phyloP scores from a whole-genome alignment of 2,329 filamentous ascomycete species.

The Clarireedia sp. region DNA sequence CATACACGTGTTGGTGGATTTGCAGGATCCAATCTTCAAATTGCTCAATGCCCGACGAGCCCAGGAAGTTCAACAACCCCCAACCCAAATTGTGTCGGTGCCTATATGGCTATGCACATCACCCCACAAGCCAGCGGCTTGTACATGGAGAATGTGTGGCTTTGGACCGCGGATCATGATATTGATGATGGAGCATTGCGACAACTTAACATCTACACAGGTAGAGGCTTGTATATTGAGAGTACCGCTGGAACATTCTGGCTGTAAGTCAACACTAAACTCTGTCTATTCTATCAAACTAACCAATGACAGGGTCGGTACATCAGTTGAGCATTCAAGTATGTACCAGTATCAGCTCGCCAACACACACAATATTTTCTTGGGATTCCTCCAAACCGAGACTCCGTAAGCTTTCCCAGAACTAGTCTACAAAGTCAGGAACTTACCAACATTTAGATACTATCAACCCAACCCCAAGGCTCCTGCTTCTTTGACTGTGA shows the following conservation, averaged over 20 bases:
- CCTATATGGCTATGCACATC: conserved; percentile 31
- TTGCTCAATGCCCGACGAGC: conserved; percentile 56
- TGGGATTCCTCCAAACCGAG: conserved; percentile 23
- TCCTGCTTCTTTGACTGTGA: conserved; percentile 50
- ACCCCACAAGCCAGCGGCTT: conserved; percentile 34
- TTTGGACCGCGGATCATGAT: conserved; percentile 40
- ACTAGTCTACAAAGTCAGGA: too few species aligned
- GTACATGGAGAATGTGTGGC: conserved; percentile 42
- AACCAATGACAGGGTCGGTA: conserved; percentile 55
- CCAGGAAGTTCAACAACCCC: conserved; percentile 28
- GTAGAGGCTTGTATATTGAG: conserved; percentile 32
- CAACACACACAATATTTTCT: conserved; percentile 24
- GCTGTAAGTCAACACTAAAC: conserved; percentile 35
- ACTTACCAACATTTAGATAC: conserved; percentile 35
- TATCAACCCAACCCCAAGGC: conserved; percentile 59
- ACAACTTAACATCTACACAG: conserved; percentile 47
- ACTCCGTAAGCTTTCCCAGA: conserved; percentile 29
- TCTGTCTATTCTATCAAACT: conserved; percentile 52
- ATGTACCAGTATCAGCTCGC: conserved; percentile 47
- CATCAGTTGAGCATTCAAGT: conserved; percentile 42
- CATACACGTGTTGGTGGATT: conserved; percentile 37
- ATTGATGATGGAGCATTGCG: conserved; percentile 34
- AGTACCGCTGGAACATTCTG: conserved; percentile 38
- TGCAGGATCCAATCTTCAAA: conserved; percentile 38
- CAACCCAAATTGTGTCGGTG: conserved; percentile 30